Conservation (phyloP, 2,329 filamentous ascomycete genomes). For the Dothidotthia symphoricarpi region DNA sequence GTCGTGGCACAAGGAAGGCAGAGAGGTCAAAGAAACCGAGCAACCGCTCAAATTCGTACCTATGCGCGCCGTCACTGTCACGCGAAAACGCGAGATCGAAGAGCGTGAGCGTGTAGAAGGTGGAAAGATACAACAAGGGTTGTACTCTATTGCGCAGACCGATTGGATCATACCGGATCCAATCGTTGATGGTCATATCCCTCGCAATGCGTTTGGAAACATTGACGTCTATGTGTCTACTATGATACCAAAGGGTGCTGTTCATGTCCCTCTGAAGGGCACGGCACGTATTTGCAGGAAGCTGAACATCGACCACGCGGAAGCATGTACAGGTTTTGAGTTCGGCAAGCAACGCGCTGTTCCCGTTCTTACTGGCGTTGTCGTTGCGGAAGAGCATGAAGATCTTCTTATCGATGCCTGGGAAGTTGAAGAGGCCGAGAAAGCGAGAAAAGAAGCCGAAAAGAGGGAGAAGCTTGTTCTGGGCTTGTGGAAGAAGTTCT, state of each 20-base stretch:
- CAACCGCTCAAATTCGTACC: constrained; percentile 82
- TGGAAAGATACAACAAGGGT: constrained; percentile 78
- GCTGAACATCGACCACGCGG: constrained; percentile 82
- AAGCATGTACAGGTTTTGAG: constrained; percentile 94
- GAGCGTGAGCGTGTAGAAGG: constrained; percentile 76
- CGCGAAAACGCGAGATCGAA: constrained; percentile 83
- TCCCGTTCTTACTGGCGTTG: constrained; percentile 85
- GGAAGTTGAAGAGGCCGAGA: constrained; percentile 67
- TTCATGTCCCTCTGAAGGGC: constrained; percentile 77
- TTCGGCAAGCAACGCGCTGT: constrained; percentile 94
- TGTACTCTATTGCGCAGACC: constrained; percentile 83
- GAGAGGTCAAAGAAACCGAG: constrained; percentile 68
- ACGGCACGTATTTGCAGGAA: constrained; percentile 78
- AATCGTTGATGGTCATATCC: constrained; percentile 80
- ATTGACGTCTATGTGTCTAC: constrained; percentile 93
- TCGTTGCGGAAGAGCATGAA: constrained; percentile 79
- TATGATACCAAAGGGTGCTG: constrained; percentile 84
- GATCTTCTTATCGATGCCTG: constrained; percentile 74
- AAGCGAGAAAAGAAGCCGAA: constrained; percentile 73
- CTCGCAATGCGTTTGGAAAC: constrained; percentile 92
- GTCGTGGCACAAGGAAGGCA: constrained; percentile 96
- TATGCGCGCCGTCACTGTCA: constrained; percentile 84
- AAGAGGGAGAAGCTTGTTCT: constrained; percentile 75
- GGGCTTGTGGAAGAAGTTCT: constrained; percentile 78
- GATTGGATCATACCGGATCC: constrained; percentile 93